Percentiles rank a stretch among this genome's conserved stretches.
These are phyloP conservation scores for Salix suchowensis DNA, from an alignment of 345 rosid genomes.

Conservation along the genomic window DNA sequence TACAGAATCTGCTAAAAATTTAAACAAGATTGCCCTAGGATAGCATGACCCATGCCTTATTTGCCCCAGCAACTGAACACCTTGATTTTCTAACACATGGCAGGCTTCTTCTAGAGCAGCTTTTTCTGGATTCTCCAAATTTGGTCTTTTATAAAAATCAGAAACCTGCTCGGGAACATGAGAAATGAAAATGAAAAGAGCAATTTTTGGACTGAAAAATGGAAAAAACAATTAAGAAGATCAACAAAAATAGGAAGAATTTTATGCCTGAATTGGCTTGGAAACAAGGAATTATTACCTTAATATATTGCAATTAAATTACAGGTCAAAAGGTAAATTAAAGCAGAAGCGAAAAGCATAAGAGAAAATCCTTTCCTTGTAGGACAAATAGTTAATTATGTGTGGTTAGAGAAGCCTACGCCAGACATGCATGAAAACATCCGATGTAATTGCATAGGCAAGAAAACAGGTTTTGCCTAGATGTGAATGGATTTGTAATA, in stretches of 20 bases:
- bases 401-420: not conserved
- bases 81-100: conserved; percentile 59
- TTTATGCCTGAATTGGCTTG: not conserved
- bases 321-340: not conserved
- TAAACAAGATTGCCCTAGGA: conserved; percentile 88
- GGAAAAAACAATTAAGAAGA: not conserved
- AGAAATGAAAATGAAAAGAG: not conserved
- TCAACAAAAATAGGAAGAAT: not conserved
- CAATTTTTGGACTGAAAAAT: not conserved
- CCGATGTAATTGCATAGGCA: not conserved
- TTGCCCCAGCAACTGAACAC: conserved; percentile 87
- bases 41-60: conserved; percentile 89
- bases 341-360: not conserved
- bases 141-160: conserved; percentile 78
- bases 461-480: not conserved
- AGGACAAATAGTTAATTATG: not conserved
- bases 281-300: not conserved
- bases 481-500: not conserved
- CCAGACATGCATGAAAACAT: not conserved
- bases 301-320: not conserved
- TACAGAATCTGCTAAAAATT: conserved; percentile 90
- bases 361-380: not conserved
- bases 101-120: conserved; percentile 62
- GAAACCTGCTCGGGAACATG: conserved; percentile 51
- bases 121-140: conserved; percentile 76